Evolutionary conservation across 768 basidiomycete genomes (phyloP).

Genomic region (Kondoa subrosea): DNA sequence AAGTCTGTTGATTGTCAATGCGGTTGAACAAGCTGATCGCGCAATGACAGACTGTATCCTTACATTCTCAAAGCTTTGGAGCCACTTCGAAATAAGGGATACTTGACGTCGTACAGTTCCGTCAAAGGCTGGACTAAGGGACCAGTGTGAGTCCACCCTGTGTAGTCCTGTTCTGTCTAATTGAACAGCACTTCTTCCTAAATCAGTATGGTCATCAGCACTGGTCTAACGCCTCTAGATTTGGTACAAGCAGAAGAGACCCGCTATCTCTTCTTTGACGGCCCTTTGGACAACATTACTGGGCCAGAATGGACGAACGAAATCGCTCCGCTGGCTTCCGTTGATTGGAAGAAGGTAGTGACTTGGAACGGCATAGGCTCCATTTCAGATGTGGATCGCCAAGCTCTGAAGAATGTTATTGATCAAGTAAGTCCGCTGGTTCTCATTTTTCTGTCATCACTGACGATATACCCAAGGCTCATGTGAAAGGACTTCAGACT

Average conservation of each 20-base stretch:
- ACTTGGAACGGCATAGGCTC: not conserved
- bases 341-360: not conserved
- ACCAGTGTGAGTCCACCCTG: not conserved
- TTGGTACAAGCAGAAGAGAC: slow-evolving; percentile 3
- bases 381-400: not conserved
- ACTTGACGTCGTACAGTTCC: slow-evolving; percentile 3
- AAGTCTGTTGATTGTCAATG: not conserved
- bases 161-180: no score
- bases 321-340: slow-evolving; percentile 5
- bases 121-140: not conserved
- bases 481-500: slow-evolving; percentile 13
- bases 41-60: not conserved
- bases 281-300: slow-evolving; percentile 10
- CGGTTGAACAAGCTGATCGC: not conserved
- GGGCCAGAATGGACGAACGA: not conserved
- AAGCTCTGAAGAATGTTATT: not conserved
- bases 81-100: slow-evolving; percentile 8
- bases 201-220: not conserved
- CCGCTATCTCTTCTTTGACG: slow-evolving; percentile 18
- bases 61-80: slow-evolving; percentile 10
- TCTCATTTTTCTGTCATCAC: no score
- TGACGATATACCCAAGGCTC: no score
- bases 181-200: not conserved
- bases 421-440: not conserved
- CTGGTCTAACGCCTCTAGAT: slow-evolving; percentile 11